Percentiles rank a stretch among this genome's conserved stretches.
phyloP scores from a whole-genome alignment of 2,329 filamentous ascomycete genomes.

The Stachybotrys chartarum region DNA sequence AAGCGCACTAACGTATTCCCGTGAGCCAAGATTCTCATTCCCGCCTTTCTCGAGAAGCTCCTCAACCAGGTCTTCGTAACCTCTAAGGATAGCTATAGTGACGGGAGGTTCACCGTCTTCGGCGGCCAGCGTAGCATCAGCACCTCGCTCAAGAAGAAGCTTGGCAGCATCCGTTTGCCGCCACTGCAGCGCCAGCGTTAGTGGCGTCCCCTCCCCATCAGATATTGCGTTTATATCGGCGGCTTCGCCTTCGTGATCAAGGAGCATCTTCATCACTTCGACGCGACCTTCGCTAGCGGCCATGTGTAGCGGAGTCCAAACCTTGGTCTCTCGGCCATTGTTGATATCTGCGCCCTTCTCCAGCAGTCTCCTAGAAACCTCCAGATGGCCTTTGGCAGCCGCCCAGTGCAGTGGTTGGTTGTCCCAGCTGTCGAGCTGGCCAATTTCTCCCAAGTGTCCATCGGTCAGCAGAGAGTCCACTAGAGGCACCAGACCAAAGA shows the following conservation, averaged over 20 bases:
- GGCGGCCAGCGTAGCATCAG: conserved; percentile 2
- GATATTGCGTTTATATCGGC: conserved; percentile 1
- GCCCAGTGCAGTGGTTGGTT: conserved; percentile 1
- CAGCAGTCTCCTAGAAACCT: neutral
- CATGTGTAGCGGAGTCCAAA: conserved; percentile 25
- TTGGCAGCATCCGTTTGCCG: conserved; percentile 4
- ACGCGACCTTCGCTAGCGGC: conserved; percentile 25
- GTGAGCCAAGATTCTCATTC: conserved; percentile 2
- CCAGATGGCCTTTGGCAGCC: neutral
- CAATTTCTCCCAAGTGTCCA: neutral
- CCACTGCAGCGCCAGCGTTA: neutral
- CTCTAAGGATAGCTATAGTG: conserved; percentile 4
- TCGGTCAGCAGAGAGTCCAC: neutral
- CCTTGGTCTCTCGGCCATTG: neutral
- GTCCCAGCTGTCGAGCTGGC: neutral
- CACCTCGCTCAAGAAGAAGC: conserved; percentile 4
- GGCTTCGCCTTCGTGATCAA: conserved; percentile 7
- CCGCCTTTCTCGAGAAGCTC: conserved; percentile 4
- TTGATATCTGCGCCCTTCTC: neutral
- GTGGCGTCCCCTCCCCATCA: neutral
- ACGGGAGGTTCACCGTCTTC: conserved; percentile 4
- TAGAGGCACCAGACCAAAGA: neutral
- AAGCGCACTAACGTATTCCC: conserved; percentile 4
- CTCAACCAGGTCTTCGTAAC: conserved; percentile 6
- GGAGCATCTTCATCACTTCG: conserved; percentile 26